Base-by-base conservation (phyloP, 805 yeast genomes). In the Sugiyamaella smithiae region DNA sequence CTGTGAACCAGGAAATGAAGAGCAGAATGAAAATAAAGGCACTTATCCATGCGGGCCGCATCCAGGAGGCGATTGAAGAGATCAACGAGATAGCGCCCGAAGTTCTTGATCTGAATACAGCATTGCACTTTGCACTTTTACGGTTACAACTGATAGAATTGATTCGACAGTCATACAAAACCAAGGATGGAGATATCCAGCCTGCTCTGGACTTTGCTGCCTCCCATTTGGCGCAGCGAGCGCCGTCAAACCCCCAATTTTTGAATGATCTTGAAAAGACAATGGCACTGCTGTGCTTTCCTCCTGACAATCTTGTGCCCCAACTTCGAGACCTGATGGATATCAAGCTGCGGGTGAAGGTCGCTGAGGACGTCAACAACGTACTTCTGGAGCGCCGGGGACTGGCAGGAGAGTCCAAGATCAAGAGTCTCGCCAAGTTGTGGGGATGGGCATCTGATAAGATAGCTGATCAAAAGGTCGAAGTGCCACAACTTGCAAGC, bases 131-230 rank as follows among this genome's bases (percentile, higher is more conserved):
- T 68, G 78, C 83, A 59, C 68, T 89, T 32, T 67, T 88, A 50
- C 73, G 90, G 43, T 69, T 88, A 54, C 84, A 84, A 58, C 70
- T 90, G 55, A 82, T 88, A 31, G 97, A 90, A 65, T 81, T 85
- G 79, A 88, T 89, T 31, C 68, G 91, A 32, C 62, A 62, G n/a
- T 79, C 81, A 37, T 68, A 72, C 43, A 52, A 60, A 9, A 56
- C 64, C 31, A 51, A 57, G 12, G 55, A 53, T 2, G 58, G 50
- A 2, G 63, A 51, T 29, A 53, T 55, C 33, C 54, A 57, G 44
- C 57, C 56, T 17, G 59, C 57, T 5, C 50, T 70, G 17, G 63
- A 61, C 29, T 69, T 69, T 57, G 74, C 73, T 0, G 50, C 67
- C n/a, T 51, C 58, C 9, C 67, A 68, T 32, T 64, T 86, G 53